A percentile compares a stretch with the other conserved stretches of the same genome.
These are phyloP conservation scores for Pythium aquatile DNA, from an alignment of 352 stramenopile species.

Conservation along the genomic window DNA sequence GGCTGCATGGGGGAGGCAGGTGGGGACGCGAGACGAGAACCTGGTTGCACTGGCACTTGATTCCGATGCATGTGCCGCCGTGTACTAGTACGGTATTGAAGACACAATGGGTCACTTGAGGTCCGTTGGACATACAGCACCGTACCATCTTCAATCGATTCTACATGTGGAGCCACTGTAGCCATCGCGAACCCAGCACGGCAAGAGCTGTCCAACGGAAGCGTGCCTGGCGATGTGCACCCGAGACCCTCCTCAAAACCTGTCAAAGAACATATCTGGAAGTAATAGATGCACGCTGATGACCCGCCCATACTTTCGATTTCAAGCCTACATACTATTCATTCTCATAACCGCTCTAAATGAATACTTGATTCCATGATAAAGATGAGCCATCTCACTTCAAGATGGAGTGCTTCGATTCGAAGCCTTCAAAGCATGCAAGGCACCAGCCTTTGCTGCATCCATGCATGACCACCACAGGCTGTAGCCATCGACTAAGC, in stretches of 20 bases:
- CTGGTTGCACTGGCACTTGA: neutral
- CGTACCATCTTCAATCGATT: neutral
- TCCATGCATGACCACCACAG: too few relatives aligned
- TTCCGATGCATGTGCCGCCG: neutral
- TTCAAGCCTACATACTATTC: too few relatives aligned
- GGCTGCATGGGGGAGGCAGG: too few relatives aligned
- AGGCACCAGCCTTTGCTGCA: too few relatives aligned
- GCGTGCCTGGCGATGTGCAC: neutral
- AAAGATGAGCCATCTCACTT: neutral
- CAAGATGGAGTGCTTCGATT: neutral
- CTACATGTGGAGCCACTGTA: neutral
- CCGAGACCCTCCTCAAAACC: too few relatives aligned
- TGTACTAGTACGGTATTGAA: neutral
- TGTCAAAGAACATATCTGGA: too few relatives aligned
- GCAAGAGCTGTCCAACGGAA: neutral
- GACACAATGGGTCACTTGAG: neutral
- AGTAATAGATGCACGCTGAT: too few relatives aligned
- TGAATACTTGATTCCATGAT: neutral
- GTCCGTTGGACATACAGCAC: neutral
- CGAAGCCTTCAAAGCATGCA: too few relatives aligned
- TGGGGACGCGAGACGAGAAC: too few relatives aligned
- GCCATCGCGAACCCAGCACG: neutral
- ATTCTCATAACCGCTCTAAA: too few relatives aligned
- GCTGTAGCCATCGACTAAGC: too few relatives aligned
- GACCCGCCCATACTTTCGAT: too few relatives aligned